Base-by-base conservation (phyloP, 768 basidiomycete species). In the Pseudohyphozyma bogoriensis region DNA sequence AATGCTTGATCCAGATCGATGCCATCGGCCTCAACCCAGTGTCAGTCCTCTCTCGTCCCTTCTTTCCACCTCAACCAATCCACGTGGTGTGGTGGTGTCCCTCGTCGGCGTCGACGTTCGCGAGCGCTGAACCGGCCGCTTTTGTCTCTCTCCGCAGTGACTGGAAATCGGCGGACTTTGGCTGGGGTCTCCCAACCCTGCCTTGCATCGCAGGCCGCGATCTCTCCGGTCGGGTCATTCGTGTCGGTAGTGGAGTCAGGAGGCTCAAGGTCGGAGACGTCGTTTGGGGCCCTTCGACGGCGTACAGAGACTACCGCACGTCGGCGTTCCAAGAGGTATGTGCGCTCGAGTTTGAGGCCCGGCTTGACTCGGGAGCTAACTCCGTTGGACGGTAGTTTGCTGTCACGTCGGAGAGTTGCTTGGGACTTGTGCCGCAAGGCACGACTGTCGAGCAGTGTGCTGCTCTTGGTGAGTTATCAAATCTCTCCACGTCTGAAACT, bases 321-420 rank as follows among this genome's bases (percentile, higher is more conserved):
- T 52, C 51, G 7, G 51, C 58, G 13, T 59, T 59, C 24, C 58
- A 59, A n/a, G n/a, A n/a, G n/a, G n/a, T n/a, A n/a, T n/a, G n/a
- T n/a, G n/a, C n/a, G n/a, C n/a, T n/a, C n/a, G n/a, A n/a, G n/a
- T n/a, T n/a, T n/a, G n/a, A n/a, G n/a, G n/a, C n/a, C n/a, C n/a
- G n/a, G n/a, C n/a, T n/a, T n/a, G n/a, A n/a, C n/a, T n/a, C n/a
- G n/a, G n/a, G n/a, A n/a, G n/a, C n/a, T n/a, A n/a, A n/a, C n/a
- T n/a, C n/a, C n/a, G n/a, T n/a, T n/a, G n/a, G n/a, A n/a, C n/a
- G n/a, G 33, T 40, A 51, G 40, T 59, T 35, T 33, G 58, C 58
- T 2, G 51, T 59, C 1, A 51, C 58, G 22, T 59, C 58, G 29
- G 37, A 40, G 22, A 37, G 53, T n/a, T 59, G 58, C 26, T 26